Evolutionary conservation across 1,284 basidiomycete genomes (phyloP).

Genomic region (Grifola frondosa): DNA sequence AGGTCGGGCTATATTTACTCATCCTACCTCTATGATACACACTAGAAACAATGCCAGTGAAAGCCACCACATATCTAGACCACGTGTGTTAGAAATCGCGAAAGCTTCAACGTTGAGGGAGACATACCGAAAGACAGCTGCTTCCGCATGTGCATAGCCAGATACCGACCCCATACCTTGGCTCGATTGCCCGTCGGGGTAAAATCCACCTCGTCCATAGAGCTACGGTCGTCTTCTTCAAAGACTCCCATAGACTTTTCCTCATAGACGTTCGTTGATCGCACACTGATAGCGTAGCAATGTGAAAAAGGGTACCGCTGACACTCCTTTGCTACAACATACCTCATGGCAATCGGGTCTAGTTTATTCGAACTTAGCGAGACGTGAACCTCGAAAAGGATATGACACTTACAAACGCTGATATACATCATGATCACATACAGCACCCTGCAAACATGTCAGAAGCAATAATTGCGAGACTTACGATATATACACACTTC

Average conservation of each 20-base stretch:
- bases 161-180: conserved; percentile 74
- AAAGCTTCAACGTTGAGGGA: neutral
- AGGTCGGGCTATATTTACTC: neutral
- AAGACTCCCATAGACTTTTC: conserved; percentile 85
- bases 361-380: neutral
- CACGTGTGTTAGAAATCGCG: neutral
- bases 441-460: conserved; percentile 41
- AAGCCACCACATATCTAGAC: conserved; percentile 87
- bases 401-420: conserved; percentile 32
- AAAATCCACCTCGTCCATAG: conserved; percentile 47
- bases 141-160: conserved; percentile 78
- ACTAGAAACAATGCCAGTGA: conserved; percentile 76
- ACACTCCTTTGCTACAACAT: neutral
- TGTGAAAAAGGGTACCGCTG: too few species aligned
- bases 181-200: conserved; percentile 47
- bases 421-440: conserved; percentile 64
- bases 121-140: conserved; percentile 83
- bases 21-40: conserved; percentile 78
- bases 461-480: neutral
- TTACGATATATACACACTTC: conserved; percentile 40
- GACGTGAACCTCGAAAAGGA: neutral
- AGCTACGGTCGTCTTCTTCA: conserved; percentile 48
- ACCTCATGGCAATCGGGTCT: conserved; percentile 40
- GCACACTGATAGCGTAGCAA: conserved; percentile 52
- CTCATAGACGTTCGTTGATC: conserved; percentile 97